Evolutionary conservation across 257 asterid genomes (phyloP), one percentile per base, ranked within the genome.

Genomic region (Penstemon eatonii): DNA sequence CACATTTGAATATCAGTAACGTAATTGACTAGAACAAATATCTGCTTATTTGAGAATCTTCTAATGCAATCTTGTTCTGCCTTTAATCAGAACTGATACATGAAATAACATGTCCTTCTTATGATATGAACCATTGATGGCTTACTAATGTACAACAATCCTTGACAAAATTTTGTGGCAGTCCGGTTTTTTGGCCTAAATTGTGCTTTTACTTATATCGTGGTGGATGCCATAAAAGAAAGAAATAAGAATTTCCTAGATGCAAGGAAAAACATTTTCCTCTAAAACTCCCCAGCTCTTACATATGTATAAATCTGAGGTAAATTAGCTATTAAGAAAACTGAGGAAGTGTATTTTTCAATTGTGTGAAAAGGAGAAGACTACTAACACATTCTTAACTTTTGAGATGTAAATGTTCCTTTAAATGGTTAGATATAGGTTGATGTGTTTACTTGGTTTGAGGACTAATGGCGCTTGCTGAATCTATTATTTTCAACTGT

Each of bases 51-150:
- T 25, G 33, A 25, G 2, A 25, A 33, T 11, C 5, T 60, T 13
- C 12, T n/a, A 38, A 4, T 59, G 36, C 39, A 25, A 60, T 13
- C 5, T 38, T 49, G 5, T 10, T 38, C 44, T 60, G 52, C 66
- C 52, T 57, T 46, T 8, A 43, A 43, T 13, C 12, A 5, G 71
- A 65, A 65, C 6, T 66, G 12, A 65, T 11, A 25, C 61, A 15
- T 53, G 44, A 41, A 41, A 18, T 0, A 25, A 10, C 18, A 6
- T 25, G 40, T 66, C 52, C 42, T 53, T 66, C 5, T 8, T 12
- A 33, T 38, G 50, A 60, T n/a, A 8, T 65, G 18, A 18, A 60
- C 8, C 51, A 15, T 65, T 18, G 55, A 5, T 46, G 40, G 53
- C 61, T 39, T 33, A 19, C 8, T 38, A 49, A 15, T 57, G 25